A percentile compares a stretch with the other conserved stretches of the same genome.
Conservation (phyloP, 306 rosid genomes). For the Trichosanthes truncata region DNA sequence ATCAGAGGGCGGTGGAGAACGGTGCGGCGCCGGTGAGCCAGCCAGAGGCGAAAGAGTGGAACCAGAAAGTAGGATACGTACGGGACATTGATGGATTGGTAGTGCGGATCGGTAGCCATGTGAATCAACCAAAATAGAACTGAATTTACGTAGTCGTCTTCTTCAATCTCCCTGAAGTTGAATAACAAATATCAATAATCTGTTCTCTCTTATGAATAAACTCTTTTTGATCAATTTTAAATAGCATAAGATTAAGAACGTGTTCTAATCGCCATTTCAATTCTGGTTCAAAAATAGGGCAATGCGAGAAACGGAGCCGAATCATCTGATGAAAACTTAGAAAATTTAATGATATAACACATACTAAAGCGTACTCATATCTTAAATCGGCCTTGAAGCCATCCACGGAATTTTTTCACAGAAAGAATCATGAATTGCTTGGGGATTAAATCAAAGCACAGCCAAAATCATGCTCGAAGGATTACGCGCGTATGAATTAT, state of each 20-base stretch:
- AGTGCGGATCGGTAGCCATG: slow-evolving; percentile 65
- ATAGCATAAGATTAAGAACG: background rate
- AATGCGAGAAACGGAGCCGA: background rate
- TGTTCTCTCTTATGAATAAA: background rate
- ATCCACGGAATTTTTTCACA: too few relatives aligned
- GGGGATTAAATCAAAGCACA: background rate
- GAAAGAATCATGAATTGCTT: background rate
- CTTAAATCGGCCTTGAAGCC: too few relatives aligned
- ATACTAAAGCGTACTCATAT: too few relatives aligned
- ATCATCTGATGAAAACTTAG: background rate
- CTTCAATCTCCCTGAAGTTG: background rate
- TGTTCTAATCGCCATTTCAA: background rate
- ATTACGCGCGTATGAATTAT: background rate
- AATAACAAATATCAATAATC: background rate
- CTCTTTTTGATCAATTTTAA: background rate
- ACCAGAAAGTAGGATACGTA: slow-evolving; percentile 79
- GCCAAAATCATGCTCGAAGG: too few relatives aligned
- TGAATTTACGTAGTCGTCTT: background rate
- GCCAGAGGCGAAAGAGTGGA: slow-evolving; percentile 77
- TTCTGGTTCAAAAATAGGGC: background rate
- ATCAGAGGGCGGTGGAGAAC: slow-evolving; percentile 71
- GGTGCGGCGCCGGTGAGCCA: slow-evolving; percentile 64
- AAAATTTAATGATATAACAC: too few relatives aligned
- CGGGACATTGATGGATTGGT: slow-evolving; percentile 68
- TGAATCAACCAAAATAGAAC: slow-evolving; percentile 27